Percentiles rank a stretch among this genome's conserved stretches.
phyloP scores from a whole-genome alignment of 2,329 filamentous ascomycete species.

The Dactylellina leptospora region DNA sequence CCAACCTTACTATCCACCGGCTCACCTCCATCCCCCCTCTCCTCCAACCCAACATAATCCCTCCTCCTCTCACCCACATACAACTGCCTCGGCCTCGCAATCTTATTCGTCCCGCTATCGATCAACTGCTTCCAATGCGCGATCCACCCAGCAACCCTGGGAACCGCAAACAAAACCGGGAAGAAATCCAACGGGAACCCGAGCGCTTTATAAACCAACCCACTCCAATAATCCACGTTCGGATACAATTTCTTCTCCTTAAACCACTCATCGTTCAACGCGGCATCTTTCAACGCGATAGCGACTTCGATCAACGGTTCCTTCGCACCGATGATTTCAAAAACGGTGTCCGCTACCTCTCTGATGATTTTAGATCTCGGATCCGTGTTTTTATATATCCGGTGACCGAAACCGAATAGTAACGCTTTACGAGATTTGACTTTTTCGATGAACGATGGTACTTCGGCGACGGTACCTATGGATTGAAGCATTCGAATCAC shows the following conservation, averaged over 20 bases:
- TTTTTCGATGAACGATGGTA: slow-evolving; percentile 64
- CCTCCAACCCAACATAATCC: slow-evolving; percentile 61
- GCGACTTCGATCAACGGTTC: slow-evolving; percentile 66
- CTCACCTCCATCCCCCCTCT: slow-evolving; percentile 59
- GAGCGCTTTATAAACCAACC: slow-evolving; percentile 66
- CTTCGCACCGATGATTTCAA: slow-evolving; percentile 64
- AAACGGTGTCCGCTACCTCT: slow-evolving; percentile 65
- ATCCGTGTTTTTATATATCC: slow-evolving; percentile 67
- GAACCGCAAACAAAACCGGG: slow-evolving; percentile 66
- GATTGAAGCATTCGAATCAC: slow-evolving; percentile 67
- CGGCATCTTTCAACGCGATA: slow-evolving; percentile 62
- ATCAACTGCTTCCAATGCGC: slow-evolving; percentile 67
- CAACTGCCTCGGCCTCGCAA: slow-evolving; percentile 65
- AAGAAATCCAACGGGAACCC: slow-evolving; percentile 67
- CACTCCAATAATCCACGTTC: slow-evolving; percentile 67
- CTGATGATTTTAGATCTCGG: slow-evolving; percentile 66
- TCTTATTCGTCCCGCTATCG: slow-evolving; percentile 64
- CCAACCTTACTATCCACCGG: slow-evolving; percentile 55
- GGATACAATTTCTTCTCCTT: slow-evolving; percentile 66
- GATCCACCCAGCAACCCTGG: slow-evolving; percentile 65
- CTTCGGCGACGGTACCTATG: slow-evolving; percentile 65
- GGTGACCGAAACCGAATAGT: slow-evolving; percentile 68
- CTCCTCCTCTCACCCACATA: slow-evolving; percentile 64
- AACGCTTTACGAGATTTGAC: slow-evolving; percentile 66
- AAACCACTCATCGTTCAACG: slow-evolving; percentile 59